These are phyloP conservation scores for Amauroascus verrucosus DNA, from an alignment of 2,329 filamentous ascomycete species.

Conservation along the genomic window DNA sequence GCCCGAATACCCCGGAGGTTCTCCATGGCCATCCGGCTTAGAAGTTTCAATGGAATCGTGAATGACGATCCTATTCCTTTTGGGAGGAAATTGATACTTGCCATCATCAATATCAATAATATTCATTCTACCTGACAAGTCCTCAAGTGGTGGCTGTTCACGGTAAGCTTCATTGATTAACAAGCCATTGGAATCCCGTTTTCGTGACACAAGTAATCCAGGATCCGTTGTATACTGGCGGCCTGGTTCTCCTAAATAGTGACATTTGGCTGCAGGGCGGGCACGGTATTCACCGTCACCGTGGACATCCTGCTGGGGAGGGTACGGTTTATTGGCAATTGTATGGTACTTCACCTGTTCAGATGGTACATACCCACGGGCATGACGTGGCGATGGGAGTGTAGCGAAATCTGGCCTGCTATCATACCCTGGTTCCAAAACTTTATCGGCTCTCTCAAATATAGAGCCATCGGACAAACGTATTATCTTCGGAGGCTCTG, in stretches of 20 bases:
- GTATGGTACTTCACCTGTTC: constrained; percentile 12
- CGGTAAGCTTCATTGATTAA: constrained; percentile 5
- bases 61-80: constrained; percentile 27
- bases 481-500: constrained; percentile 17
- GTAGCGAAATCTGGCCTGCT: neutral
- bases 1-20: neutral
- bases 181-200: constrained; percentile 6
- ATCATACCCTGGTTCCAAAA: neutral
- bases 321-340: neutral
- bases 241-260: neutral
- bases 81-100: constrained; percentile 22
- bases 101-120: constrained; percentile 20
- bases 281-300: constrained; percentile 17
- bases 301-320: neutral
- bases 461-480: constrained; percentile 19
- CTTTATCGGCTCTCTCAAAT: constrained; percentile 18
- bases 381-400: neutral
- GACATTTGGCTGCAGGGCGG: constrained; percentile 23
- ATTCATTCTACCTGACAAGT: constrained; percentile 19
- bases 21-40: neutral
- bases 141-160: constrained; percentile 17
- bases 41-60: constrained; percentile 14
- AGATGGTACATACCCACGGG: neutral
- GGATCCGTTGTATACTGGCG: neutral
- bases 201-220: neutral